Percentiles rank a stretch among this genome's conserved stretches.
Evolutionary conservation across 1,284 basidiomycete genomes (phyloP).

Genomic region (Tilletia caries): DNA sequence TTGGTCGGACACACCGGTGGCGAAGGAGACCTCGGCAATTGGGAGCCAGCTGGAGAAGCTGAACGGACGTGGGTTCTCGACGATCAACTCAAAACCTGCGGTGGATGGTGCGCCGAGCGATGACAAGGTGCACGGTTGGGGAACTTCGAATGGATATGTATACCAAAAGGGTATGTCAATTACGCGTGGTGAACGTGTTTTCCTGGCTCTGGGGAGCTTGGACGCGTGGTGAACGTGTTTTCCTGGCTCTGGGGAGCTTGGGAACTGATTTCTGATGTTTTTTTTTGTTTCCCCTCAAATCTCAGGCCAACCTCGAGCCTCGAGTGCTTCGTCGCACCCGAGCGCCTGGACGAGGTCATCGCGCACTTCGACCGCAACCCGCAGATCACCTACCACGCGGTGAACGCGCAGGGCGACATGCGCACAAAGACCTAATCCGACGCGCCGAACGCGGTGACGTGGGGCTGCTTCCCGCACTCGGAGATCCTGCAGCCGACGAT

Average conservation of each 20-base stretch:
- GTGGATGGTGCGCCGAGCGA: constrained; percentile 74
- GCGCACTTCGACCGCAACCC: constrained; percentile 80
- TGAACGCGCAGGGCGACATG: constrained; percentile 77
- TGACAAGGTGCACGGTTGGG: constrained; percentile 63
- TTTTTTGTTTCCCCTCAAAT: neutral
- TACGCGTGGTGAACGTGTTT: no score
- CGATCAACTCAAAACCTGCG: constrained; percentile 96
- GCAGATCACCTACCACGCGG: constrained; percentile 93
- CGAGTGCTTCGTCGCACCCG: constrained; percentile 85
- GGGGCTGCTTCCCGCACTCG: constrained; percentile 89
- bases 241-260: no score
- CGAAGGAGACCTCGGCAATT: constrained; percentile 81
- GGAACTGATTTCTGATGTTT: no score
- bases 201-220: neutral
- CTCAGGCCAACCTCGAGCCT: constrained; percentile 90
- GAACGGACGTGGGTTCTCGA: constrained; percentile 85
- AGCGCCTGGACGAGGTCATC: constrained; percentile 71
- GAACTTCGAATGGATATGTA: constrained; percentile 56
- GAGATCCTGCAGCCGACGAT: constrained; percentile 98
- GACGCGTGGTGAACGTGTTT: no score
- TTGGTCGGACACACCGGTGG: constrained; percentile 88
- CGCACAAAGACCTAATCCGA: constrained; percentile 86
- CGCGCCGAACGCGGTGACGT: constrained; percentile 96
- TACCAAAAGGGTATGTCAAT: constrained; percentile 56
- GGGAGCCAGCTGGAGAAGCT: constrained; percentile 73